phyloP scores from a whole-genome alignment of 2,329 filamentous ascomycete species.

The Ilyonectria mors-panacis region DNA sequence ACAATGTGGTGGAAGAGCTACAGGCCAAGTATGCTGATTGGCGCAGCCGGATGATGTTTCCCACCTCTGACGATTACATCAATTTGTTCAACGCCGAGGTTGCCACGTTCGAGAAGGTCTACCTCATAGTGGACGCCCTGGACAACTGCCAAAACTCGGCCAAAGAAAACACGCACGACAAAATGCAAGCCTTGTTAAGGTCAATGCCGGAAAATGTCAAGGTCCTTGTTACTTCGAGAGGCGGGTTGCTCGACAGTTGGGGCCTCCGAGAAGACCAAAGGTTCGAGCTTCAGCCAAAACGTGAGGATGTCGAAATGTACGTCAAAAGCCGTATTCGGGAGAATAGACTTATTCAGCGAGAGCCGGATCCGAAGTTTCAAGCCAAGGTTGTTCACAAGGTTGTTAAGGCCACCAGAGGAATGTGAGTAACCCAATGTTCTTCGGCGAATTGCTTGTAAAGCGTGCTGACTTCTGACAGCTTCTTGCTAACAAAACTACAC shows the following conservation, averaged over 20 bases:
- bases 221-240: not conserved
- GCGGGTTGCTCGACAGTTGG: not conserved
- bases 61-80: not conserved
- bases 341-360: not conserved
- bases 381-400: not conserved
- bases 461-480: not conserved
- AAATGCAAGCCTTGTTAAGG: not conserved
- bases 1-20: not conserved
- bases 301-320: not conserved
- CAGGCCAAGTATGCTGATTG: not conserved
- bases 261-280: not conserved
- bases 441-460: accelerated
- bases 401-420: not conserved
- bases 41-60: not conserved
- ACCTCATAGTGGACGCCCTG: not conserved
- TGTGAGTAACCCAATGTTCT: not conserved
- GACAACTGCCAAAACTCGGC: not conserved
- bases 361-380: not conserved
- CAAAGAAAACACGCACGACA: not conserved
- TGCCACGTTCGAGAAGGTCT: not conserved
- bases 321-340: not conserved
- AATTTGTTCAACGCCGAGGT: not conserved
- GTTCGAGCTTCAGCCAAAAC: not conserved
- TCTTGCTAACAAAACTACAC: not conserved
- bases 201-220: not conserved